Evolutionary conservation across 768 basidiomycete genomes (phyloP), one percentile per base, ranked within the genome.

Genomic region (Lyophyllum decastes): DNA sequence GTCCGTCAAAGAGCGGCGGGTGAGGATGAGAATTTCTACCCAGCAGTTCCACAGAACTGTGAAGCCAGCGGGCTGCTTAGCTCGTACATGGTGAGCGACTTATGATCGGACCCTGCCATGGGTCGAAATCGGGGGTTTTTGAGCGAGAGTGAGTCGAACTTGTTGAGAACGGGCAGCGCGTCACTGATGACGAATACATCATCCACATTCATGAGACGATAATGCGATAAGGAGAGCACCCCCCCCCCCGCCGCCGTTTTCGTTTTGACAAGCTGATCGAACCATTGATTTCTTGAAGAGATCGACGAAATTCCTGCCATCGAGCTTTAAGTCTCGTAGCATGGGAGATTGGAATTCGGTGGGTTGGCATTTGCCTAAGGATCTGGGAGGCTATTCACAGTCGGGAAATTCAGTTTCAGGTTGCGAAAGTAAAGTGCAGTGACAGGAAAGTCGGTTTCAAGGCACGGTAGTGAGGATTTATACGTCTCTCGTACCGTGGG

Each of bases 261-360:
- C 11, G 17, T 7, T 12, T 25, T 12, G 17, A 17, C 12, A 7
- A 52, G 40, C 21, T 7, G 1, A 2, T 38, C 11, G 17, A 41
- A 25, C 51, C 51, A 52, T 25, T 24, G 55, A 7, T n/a, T 44
- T n/a, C n/a, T 14, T 35, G 30, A 21, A 43, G 9, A 57, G 6
- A 4, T 51, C 40, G 10, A 52, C 16, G 25, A 57, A 51, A 19
- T 33, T 51, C 33, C 49, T 30, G 3, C 56, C 56, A 33, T 51
- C 43, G 5, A 57, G 24, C n/a, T 22, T 27, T 21, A 52, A 21
- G 41, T 44, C 30, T 27, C 22, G 8, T 14, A 52, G 30, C 12
- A 38, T 22, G 14, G 51, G 43, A 25, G 34, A 51, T 4, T n/a
- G 24, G 21, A 30, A 56, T 16, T 35, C 19, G 10, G 27, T n/a